Base-by-base conservation (phyloP, 176 grass and related monocot species). In the Rhynchospora breviuscula region DNA sequence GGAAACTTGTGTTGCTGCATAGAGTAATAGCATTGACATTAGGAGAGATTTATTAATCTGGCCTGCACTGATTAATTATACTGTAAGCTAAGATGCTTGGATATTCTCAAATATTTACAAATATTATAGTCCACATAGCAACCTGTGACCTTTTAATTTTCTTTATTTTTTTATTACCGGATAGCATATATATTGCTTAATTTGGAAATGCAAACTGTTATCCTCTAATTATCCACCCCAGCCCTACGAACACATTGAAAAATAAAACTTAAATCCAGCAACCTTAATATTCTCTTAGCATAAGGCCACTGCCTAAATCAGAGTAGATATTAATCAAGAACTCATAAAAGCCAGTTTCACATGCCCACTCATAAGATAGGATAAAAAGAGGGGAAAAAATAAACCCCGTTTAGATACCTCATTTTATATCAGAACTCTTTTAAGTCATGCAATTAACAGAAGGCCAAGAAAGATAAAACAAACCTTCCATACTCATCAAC, bases 401-500 rank as follows among this genome's bases (percentile, higher is more conserved):
- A 19, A 46, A 71, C 40, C 43, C 17, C 7, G n/a, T 21, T 46
- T 71, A 10, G 40, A 70, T 45, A 12, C n/a, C 6, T 48, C 21
- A 44, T 14, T 66, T 22, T 49, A 21, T 35, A 67, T 5, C 44
- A 22, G 10, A 72, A 48, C 8, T 22, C 18, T 21, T 22, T 35
- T 3, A 10, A 13, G n/a, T 49, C 44, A n/a, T 23, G 23, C n/a
- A 51, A 78, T 5, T 54, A 57, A 78, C 13, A 57, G 48, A 68
- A 35, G 25, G 62, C 83, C 4, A 59, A 62, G 17, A 13, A 89
- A 40, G 48, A 59, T 10, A 69, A 29, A 86, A 14, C 80, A 15
- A 74, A 98, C 95, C 95, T 98, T 88, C 95, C 95, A 89, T 98
- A 98, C 66, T 98, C 95, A 81, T 98, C 91, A 79, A 97, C 95